These are phyloP conservation scores for Paramecium bursaria DNA, from an alignment of 73 alveolate genomes.

Conservation along the genomic window DNA sequence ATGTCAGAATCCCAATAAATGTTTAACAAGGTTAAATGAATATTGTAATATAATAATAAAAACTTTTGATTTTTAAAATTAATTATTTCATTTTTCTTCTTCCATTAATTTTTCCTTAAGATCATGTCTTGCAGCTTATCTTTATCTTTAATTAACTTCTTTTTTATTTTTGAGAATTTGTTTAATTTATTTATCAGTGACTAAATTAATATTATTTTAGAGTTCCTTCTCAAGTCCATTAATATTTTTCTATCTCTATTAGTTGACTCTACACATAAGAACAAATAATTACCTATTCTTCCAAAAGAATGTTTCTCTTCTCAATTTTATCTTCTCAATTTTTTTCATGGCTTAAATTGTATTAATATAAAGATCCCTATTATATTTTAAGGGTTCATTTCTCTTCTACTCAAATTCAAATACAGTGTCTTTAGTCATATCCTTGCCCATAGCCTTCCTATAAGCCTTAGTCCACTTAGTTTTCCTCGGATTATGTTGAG, in stretches of 20 bases:
- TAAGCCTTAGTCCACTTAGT: constrained; percentile 99
- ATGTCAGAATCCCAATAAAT: too few relatives aligned
- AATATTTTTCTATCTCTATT: neutral
- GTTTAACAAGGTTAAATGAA: too few relatives aligned
- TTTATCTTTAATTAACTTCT: too few relatives aligned
- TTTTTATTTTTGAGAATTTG: constrained; percentile 18
- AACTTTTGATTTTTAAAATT: too few relatives aligned
- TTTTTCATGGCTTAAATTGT: constrained; percentile 97
- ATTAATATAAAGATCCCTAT: constrained; percentile 89
- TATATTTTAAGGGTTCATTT: constrained; percentile 93
- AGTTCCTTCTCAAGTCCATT: constrained; percentile 26
- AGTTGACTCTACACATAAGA: neutral
- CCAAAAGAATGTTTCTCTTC: constrained; percentile 92
- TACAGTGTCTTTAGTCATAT: constrained; percentile 96
- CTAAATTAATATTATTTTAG: constrained; percentile 46
- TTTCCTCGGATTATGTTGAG: constrained; percentile 98
- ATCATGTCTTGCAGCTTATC: constrained; percentile 26
- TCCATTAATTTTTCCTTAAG: neutral
- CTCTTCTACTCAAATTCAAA: constrained; percentile 97
- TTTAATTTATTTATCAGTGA: constrained; percentile 6
- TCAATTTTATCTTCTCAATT: constrained; percentile 90
- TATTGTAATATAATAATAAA: too few relatives aligned
- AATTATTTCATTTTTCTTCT: neutral
- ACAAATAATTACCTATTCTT: constrained; percentile 65
- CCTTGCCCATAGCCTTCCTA: constrained; percentile 95